These are phyloP conservation scores for Ajuga reptans DNA, from an alignment of 305 asterid genomes.

Conservation along the genomic window DNA sequence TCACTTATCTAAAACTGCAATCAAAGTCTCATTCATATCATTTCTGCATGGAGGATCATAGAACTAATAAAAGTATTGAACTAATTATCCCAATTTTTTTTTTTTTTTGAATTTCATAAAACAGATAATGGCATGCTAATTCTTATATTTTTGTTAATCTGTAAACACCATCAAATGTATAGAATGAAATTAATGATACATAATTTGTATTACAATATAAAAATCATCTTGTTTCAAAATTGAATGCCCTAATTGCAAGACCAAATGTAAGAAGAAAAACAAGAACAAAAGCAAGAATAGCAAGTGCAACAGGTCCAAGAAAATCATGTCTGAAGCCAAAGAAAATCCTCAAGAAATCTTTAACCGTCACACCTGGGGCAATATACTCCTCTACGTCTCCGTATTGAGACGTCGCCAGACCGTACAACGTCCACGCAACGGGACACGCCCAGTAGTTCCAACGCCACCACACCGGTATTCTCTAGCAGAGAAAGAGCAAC, in stretches of 20 bases:
- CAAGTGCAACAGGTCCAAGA: constrained; percentile 24
- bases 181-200: no score
- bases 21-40: no score
- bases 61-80: no score
- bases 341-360: constrained; percentile 22
- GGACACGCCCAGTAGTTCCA: constrained; percentile 37
- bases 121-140: no score
- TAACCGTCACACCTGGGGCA: constrained; percentile 2
- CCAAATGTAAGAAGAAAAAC: constrained; percentile 25
- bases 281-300: constrained; percentile 7
- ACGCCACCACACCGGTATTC: constrained; percentile 47
- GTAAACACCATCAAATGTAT: no score
- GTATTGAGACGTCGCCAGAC: constrained; percentile 30
- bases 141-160: no score
- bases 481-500: constrained; percentile 5
- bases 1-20: no score
- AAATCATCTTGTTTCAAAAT: constrained; percentile 27
- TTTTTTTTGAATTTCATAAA: no score
- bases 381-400: constrained; percentile 20
- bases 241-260: constrained; percentile 20
- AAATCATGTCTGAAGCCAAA: constrained; percentile 29
- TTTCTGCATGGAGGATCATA: no score
- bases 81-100: no score
- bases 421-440: constrained; percentile 35
- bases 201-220: no score